phyloP scores from a whole-genome alignment of 805 yeast genomes.

The Kodamaea lidongshanica region DNA sequence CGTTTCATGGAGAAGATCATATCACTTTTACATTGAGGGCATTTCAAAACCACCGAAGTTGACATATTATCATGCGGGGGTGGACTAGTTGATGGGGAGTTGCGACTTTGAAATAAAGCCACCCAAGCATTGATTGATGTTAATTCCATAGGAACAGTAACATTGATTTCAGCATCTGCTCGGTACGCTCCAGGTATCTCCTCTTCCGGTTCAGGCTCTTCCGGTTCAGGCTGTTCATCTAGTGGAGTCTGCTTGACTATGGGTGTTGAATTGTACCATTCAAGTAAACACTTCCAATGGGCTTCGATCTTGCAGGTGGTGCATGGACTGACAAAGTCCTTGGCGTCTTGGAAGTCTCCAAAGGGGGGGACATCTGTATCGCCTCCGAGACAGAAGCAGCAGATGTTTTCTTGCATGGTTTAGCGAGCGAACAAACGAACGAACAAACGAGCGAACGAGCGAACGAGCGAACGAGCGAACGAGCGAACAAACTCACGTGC shows the following conservation, averaged over 20 bases:
- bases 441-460: no score
- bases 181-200: background rate
- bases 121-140: no score
- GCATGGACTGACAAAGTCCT: conserved; percentile 33
- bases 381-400: conserved; percentile 36
- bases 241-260: conserved; percentile 1
- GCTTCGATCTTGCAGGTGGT: conserved; percentile 30
- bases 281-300: conserved; percentile 35
- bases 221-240: conserved; percentile 1
- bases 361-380: conserved; percentile 35
- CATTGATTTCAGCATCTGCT: conserved; percentile 2
- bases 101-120: no score
- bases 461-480: no score
- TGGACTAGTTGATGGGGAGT: no score
- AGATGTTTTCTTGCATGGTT: no score
- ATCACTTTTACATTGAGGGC: conserved; percentile 38
- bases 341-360: conserved; percentile 29
- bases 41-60: conserved; percentile 13
- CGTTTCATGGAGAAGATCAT: conserved; percentile 28
- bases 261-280: conserved; percentile 31
- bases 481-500: no score
- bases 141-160: background rate
- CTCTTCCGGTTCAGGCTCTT: background rate
- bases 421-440: no score
- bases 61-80: no score